Evolutionary conservation across 768 basidiomycete genomes (phyloP).

Genomic region (Auriculariales sp.): DNA sequence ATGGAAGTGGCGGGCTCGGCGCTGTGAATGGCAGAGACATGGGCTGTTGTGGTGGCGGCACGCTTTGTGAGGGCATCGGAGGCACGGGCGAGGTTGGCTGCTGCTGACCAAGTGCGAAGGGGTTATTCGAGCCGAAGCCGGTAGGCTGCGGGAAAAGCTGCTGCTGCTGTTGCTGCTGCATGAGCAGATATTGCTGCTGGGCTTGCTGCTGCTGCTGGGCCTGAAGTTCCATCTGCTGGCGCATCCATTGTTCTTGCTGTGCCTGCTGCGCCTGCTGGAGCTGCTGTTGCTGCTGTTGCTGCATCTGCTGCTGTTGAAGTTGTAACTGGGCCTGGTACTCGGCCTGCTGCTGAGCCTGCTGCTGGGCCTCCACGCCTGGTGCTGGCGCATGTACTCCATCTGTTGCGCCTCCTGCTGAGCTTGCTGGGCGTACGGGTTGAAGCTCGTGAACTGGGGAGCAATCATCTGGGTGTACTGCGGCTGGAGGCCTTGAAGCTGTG

Average conservation of each 20-base stretch:
- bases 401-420: conserved; percentile 80
- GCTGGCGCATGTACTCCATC: conserved; percentile 30
- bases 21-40: not conserved
- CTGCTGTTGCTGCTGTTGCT: conserved; percentile 21
- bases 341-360: conserved; percentile 31
- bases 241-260: conserved; percentile 67
- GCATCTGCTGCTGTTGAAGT: conserved; percentile 24
- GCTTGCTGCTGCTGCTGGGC: conserved; percentile 28
- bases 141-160: conserved; percentile 56
- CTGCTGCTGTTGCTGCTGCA: conserved; percentile 60
- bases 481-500: conserved; percentile 36
- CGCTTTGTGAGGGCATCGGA: conserved; percentile 23
- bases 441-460: conserved; percentile 70
- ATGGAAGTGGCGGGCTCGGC: not conserved
- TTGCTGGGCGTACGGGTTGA: conserved; percentile 91
- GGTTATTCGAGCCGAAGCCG: conserved; percentile 89
- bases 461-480: conserved; percentile 60
- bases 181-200: conserved; percentile 25
- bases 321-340: conserved; percentile 31
- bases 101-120: conserved; percentile 46
- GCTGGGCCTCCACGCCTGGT: conserved; percentile 66
- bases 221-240: conserved; percentile 39
- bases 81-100: conserved; percentile 23
- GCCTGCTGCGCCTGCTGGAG: conserved; percentile 42
- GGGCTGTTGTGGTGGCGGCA: conserved; percentile 29